These are phyloP conservation scores for Kwoniella bestiolae DNA, from an alignment of 768 basidiomycete species.

Conservation along the genomic window DNA sequence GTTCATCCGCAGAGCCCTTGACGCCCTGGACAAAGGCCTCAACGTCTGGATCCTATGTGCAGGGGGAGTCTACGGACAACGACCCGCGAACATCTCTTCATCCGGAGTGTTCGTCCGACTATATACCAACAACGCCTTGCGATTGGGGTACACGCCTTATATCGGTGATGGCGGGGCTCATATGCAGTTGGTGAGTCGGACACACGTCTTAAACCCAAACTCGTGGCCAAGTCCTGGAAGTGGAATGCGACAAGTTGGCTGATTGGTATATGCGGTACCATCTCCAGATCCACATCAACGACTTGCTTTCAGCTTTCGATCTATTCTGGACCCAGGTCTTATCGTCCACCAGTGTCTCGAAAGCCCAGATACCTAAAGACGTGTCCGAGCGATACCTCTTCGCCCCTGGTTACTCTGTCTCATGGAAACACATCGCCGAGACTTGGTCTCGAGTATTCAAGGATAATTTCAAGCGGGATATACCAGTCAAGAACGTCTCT, in stretches of 20 bases:
- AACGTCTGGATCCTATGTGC: constrained; percentile 4
- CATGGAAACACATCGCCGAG: not conserved
- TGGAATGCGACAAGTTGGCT: too few relatives aligned
- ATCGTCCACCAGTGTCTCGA: not conserved
- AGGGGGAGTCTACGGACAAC: not conserved
- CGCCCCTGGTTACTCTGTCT: not conserved
- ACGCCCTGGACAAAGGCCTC: constrained; percentile 4
- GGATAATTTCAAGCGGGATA: not conserved
- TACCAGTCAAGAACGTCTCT: not conserved
- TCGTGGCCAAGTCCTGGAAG: too few relatives aligned
- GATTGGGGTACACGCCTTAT: constrained; percentile 9
- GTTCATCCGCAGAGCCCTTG: constrained; percentile 3
- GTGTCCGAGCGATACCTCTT: not conserved
- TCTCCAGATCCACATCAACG: not conserved
- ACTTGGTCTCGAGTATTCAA: not conserved
- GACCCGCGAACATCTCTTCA: not conserved
- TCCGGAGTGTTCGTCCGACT: constrained; percentile 12
- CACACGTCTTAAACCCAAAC: too few relatives aligned
- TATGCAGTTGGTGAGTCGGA: constrained; percentile 12
- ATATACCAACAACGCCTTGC: constrained; percentile 13
- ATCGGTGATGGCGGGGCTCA: constrained; percentile 5
- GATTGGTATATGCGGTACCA: too few relatives aligned
- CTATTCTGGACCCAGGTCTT: not conserved
- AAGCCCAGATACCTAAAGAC: not conserved
- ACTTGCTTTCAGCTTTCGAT: not conserved